phyloP scores from a whole-genome alignment of 495 filamentous ascomycete species.

The Daldinia decipiens region DNA sequence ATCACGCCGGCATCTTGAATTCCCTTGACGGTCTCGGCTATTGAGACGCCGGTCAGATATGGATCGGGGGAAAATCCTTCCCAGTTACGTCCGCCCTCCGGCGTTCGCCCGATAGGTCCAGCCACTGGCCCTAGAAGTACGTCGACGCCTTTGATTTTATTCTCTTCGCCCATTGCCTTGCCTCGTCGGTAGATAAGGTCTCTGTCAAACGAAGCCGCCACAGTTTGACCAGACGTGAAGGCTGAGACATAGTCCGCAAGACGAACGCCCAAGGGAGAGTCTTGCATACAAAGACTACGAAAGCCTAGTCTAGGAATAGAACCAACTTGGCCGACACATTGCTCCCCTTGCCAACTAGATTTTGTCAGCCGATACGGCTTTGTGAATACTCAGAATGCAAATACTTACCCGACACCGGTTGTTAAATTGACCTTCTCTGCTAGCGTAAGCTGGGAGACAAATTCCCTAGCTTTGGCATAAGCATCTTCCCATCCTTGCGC shows the following conservation, averaged over 20 bases:
- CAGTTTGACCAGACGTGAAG: slow-evolving; percentile 84
- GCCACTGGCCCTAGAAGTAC: slow-evolving; percentile 90
- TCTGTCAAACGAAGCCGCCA: slow-evolving; percentile 80
- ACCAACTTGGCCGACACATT: slow-evolving; percentile 83
- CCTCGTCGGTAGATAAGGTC: slow-evolving; percentile 78
- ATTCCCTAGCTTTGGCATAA: slow-evolving; percentile 77
- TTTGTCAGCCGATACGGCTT: slow-evolving; percentile 35
- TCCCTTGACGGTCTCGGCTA: slow-evolving; percentile 79
- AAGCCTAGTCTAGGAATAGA: slow-evolving; percentile 81
- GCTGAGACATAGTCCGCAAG: slow-evolving; percentile 79
- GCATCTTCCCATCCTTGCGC: slow-evolving; percentile 80
- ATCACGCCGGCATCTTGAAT: slow-evolving; percentile 85
- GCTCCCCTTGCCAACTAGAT: slow-evolving; percentile 75
- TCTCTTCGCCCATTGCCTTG: slow-evolving; percentile 81
- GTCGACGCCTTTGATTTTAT: slow-evolving; percentile 84
- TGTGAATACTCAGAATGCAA: neutral
- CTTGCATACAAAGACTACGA: slow-evolving; percentile 85
- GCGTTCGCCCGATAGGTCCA: slow-evolving; percentile 79
- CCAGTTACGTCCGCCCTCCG: slow-evolving; percentile 92
- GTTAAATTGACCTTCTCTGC: slow-evolving; percentile 94
- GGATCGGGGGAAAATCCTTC: slow-evolving; percentile 82
- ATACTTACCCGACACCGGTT: slow-evolving; percentile 78
- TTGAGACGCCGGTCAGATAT: slow-evolving; percentile 76
- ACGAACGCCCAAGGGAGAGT: slow-evolving; percentile 87
- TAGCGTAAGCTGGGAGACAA: slow-evolving; percentile 85